Base-by-base conservation (phyloP, 495 filamentous ascomycete genomes). In the Astrocystis sublimbata region DNA sequence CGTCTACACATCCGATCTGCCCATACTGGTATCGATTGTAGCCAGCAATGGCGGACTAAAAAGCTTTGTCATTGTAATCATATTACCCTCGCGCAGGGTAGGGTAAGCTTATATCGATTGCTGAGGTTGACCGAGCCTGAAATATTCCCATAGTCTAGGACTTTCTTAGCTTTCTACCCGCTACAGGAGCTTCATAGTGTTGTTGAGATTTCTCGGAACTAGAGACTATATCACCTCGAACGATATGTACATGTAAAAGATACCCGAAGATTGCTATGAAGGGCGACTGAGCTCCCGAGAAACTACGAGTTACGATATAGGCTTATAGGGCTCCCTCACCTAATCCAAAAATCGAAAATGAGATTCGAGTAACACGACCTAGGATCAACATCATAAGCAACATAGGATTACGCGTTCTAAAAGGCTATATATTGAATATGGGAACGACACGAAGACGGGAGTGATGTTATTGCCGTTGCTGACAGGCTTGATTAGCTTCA, bases 81-180 rank as follows among this genome's bases (percentile, higher is more conserved):
- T n/a, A 51, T 19, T 15, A n/a, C 33, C 24, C 26, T 19, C 35
- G 30, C 30, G 46, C 26, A 49, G 26, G 12, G 46, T n/a, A 49
- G 26, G 12, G 51, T 54, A 23, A 54, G 51, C 51, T 54, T 54
- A 54, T 38, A 38, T 36, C 24, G 51, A 15, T n/a, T n/a, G 7
- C 30, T 33, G 10, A 19, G 12, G 19, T 1, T n/a, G 2, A 6
- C 9, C 6, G 12, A 12, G 10, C 33, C 38, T 15, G 6, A 1
- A 19, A 17, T 10, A 19, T 38, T 3, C 8, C 8, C 1, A 1
- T 35, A 28, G 28, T 6, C 8, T 53, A 23, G 13, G 3, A 35
- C 17, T 35, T 8, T 10, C 30, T 1, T 21, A 7, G n/a, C 47
- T 2, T 17, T 5, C 28, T 17, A 30, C 30, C 26, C 26, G 30